phyloP scores from a whole-genome alignment of 1,284 basidiomycete species.

The Trichosporon ovoides region DNA sequence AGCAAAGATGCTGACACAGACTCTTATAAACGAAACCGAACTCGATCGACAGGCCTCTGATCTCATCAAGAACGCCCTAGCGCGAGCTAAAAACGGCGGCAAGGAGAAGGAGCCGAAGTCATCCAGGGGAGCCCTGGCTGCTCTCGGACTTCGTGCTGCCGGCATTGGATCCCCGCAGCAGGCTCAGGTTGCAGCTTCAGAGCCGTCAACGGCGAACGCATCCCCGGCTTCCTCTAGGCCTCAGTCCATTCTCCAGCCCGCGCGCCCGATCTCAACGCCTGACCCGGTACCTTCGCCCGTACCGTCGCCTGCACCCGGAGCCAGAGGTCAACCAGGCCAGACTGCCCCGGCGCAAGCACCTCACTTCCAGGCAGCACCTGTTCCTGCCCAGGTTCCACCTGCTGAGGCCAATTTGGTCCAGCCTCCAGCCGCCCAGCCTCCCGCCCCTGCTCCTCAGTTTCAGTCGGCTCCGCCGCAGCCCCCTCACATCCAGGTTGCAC shows the following conservation, averaged over 20 bases:
- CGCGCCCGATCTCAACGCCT: constrained; percentile 22
- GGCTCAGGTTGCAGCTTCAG: neutral
- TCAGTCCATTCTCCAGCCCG: constrained; percentile 25
- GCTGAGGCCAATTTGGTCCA: neutral
- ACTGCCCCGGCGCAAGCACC: neutral
- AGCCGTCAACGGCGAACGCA: neutral
- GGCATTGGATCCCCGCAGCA: constrained; percentile 21
- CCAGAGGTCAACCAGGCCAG: constrained; percentile 18
- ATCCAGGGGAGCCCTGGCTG: constrained; percentile 35
- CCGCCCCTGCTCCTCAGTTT: too few species aligned
- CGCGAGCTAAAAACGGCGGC: neutral
- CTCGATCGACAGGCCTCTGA: constrained; percentile 17
- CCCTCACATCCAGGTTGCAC: neutral
- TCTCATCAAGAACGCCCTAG: constrained; percentile 18
- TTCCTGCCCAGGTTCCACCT: neutral
- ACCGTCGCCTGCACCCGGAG: neutral
- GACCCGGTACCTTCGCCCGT: neutral
- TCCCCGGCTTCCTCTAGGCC: neutral
- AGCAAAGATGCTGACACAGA: constrained; percentile 18
- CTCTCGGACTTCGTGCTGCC: constrained; percentile 35
- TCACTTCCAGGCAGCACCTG: neutral
- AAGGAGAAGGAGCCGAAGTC: constrained; percentile 11
- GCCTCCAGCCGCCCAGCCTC: neutral
- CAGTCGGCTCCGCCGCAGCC: neutral
- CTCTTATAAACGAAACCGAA: neutral